Conservation (phyloP, 2,329 filamentous ascomycete genomes). For the Neonectria hederae region DNA sequence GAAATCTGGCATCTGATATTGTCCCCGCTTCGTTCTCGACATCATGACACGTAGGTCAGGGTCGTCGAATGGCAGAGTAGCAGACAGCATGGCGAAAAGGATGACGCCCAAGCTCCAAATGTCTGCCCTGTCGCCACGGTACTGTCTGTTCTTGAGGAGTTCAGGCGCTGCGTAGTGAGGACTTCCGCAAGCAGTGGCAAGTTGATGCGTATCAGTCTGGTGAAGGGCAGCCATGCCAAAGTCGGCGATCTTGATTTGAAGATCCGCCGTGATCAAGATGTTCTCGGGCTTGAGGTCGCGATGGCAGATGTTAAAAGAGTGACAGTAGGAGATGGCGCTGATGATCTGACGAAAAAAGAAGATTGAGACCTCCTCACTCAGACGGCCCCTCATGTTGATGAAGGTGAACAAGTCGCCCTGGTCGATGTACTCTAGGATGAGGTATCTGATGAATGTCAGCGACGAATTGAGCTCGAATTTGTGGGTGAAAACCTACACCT, state of each 20-base stretch:
- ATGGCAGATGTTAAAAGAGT: conserved; percentile 94
- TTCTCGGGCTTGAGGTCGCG: conserved; percentile 98
- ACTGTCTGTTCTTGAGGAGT: conserved; percentile 79
- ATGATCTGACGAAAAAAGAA: conserved; percentile 94
- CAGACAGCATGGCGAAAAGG: conserved; percentile 86
- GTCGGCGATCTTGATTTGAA: conserved; percentile 91
- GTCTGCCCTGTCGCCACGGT: conserved; percentile 87
- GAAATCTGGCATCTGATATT: conserved; percentile 68
- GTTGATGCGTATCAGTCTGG: conserved; percentile 79
- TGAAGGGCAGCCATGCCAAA: conserved; percentile 96
- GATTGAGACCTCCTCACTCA: conserved; percentile 82
- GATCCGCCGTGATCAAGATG: conserved; percentile 80
- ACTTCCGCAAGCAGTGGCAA: conserved; percentile 93
- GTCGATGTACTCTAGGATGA: conserved; percentile 93
- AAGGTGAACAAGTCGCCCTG: conserved; percentile 84
- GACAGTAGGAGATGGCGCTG: conserved; percentile 89
- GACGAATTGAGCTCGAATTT: background rate
- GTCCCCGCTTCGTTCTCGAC: conserved; percentile 65
- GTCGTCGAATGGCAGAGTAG: conserved; percentile 83
- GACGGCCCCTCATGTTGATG: conserved; percentile 76
- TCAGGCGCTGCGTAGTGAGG: conserved; percentile 97
- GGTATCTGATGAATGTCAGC: conserved; percentile 69
- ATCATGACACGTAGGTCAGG: conserved; percentile 71
- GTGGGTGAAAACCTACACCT: conserved; percentile 74
- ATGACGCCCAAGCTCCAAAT: conserved; percentile 96